Conservation (phyloP, 345 rosid species). For the Syzygium grande region DNA sequence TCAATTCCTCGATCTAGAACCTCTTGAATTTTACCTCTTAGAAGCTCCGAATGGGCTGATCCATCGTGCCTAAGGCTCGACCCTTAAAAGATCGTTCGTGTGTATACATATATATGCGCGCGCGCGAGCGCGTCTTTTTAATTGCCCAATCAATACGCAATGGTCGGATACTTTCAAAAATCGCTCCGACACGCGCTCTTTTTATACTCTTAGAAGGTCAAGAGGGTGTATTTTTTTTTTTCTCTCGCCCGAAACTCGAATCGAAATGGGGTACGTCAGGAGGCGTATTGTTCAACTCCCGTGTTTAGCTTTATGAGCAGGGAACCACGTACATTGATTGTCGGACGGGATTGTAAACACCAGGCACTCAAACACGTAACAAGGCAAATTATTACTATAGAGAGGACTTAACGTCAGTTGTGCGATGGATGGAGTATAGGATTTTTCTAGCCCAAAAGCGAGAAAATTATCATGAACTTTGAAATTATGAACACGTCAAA, state of each 20-base stretch:
- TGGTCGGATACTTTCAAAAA: neutral
- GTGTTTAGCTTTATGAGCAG: neutral
- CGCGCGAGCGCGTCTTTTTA: too few relatives aligned
- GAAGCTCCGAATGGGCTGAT: neutral
- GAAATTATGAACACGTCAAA: too few relatives aligned
- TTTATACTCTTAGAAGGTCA: neutral
- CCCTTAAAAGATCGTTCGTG: fast-evolving
- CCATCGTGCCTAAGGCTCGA: fast-evolving
- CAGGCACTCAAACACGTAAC: fast-evolving
- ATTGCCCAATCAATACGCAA: neutral
- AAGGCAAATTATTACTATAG: neutral
- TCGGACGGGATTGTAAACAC: neutral
- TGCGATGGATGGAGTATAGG: too few relatives aligned
- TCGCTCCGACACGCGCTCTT: fast-evolving
- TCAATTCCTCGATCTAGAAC: neutral
- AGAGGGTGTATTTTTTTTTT: neutral
- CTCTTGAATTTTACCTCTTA: fast-evolving
- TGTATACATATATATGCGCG: too few relatives aligned
- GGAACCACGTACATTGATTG: neutral
- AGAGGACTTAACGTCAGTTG: neutral
- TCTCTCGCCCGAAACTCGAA: neutral
- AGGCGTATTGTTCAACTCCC: too few relatives aligned
- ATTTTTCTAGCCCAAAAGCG: too few relatives aligned
- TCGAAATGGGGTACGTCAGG: neutral
- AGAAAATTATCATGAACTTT: too few relatives aligned